Percentiles rank a stretch among this genome's conserved stretches.
Evolutionary conservation across 1,284 basidiomycete species (phyloP).

Genomic region (Hemileia vastatrix): DNA sequence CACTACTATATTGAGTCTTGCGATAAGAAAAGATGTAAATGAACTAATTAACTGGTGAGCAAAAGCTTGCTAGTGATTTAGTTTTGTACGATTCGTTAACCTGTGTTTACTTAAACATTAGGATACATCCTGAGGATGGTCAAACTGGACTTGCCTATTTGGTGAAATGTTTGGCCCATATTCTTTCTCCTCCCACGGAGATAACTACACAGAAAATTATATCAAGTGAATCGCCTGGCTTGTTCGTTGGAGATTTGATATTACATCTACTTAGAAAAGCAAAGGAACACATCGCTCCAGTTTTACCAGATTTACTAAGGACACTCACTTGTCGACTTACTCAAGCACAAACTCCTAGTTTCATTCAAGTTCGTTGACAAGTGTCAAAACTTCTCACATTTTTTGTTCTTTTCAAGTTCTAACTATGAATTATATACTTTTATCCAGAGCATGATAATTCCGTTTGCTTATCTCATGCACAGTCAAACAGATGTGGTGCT

Average conservation of each 20-base stretch:
- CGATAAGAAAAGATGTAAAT: slow-evolving; percentile 74
- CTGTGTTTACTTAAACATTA: too few relatives aligned
- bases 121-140: slow-evolving; percentile 46
- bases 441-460: slow-evolving; percentile 67
- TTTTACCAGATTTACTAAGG: slow-evolving; percentile 72
- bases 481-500: slow-evolving; percentile 69
- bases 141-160: slow-evolving; percentile 64
- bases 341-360: slow-evolving; percentile 74
- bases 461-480: slow-evolving; percentile 84
- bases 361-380: slow-evolving; percentile 59
- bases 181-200: slow-evolving; percentile 55
- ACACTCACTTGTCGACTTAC: slow-evolving; percentile 72
- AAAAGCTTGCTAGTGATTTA: slow-evolving; percentile 5
- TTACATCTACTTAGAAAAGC: slow-evolving; percentile 77
- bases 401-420: not conserved
- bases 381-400: not conserved
- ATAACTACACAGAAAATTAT: too few relatives aligned
- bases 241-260: slow-evolving; percentile 86
- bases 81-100: not conserved
- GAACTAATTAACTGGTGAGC: slow-evolving; percentile 63
- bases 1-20: slow-evolving; percentile 65
- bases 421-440: not conserved
- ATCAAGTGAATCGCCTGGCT: slow-evolving; percentile 74
- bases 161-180: slow-evolving; percentile 62
- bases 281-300: slow-evolving; percentile 64